Evolutionary conservation across 139 green algal genomes (phyloP), one percentile per base, ranked within the genome.

Genomic region (Picochlorum sp.): DNA sequence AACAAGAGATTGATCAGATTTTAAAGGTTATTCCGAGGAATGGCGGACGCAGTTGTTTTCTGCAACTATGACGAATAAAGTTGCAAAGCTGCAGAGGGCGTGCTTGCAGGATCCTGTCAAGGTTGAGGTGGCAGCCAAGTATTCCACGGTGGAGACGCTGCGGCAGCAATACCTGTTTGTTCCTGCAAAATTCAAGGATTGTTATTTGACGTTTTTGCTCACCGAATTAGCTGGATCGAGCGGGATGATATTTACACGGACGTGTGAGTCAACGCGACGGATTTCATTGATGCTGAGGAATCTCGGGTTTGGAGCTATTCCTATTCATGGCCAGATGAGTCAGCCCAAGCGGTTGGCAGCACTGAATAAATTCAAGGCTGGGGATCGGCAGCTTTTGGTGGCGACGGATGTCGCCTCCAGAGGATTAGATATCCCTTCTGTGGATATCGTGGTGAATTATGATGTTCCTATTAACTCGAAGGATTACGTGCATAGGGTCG

Each of bases 51-150:
- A 95, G 85, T 88, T 99, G 51, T 99, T 99, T 80, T 88, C 69
- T 32, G 94, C 94, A 32, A 99, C 94, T 49, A 99, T 99, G 94
- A 99, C 94, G 30, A 91, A 62, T 79, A 99, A 99, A 77, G 93
- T 98, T 24, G 73, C 83, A 32, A 99, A 99, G 85, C 90, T 99
- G 71, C 93, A 99, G 83, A 83, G 94, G 8, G 94, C 94, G 1
- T 97, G 91, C 78, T 82, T 99, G 51, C 67, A 74, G 2, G 80
- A 89, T 62, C 93, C 93, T 3, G 92, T 96, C 58, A 97, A 96
- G 68, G 80, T 98, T 62, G 93, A 98, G 79, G 89, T 98, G n/a
- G 83, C 79, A 2, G 54, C 71, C 45, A 98, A 98, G 81, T 98
- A 98, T 76, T 80, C 68, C 41, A 99, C 94, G 0, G 94, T 97